phyloP scores from a whole-genome alignment of 1,284 basidiomycete genomes.

The Filobasidium uniguttulatum region DNA sequence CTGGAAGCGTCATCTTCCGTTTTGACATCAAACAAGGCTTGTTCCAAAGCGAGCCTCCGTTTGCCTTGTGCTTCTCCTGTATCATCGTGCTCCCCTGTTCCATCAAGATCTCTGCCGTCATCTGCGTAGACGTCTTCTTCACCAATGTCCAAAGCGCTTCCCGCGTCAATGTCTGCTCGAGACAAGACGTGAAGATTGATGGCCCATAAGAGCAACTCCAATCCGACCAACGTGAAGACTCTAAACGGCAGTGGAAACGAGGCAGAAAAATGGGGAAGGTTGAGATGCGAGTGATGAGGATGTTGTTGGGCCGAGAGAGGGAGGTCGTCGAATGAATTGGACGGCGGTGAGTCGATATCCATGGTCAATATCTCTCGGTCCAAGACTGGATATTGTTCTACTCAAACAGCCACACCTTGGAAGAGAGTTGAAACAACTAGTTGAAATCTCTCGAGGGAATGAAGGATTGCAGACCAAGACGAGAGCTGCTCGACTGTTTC shows the following conservation, averaged over 20 bases:
- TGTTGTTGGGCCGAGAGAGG: conserved; percentile 5
- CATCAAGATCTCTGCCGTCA: conserved; percentile 16
- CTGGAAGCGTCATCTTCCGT: too few species aligned
- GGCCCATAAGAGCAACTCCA: conserved; percentile 67
- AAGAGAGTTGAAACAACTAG: too few species aligned
- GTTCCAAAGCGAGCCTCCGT: too few species aligned
- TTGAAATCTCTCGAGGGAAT: too few species aligned
- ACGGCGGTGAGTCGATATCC: conserved; percentile 35
- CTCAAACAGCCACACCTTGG: too few species aligned
- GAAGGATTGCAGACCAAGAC: too few species aligned
- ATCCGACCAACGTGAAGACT: conserved; percentile 54
- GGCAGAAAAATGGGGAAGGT: conserved; percentile 42
- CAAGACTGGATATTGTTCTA: too few species aligned
- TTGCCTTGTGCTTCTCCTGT: too few species aligned
- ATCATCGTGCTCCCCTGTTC: neutral
- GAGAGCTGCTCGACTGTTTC: too few species aligned
- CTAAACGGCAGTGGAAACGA: conserved; percentile 69
- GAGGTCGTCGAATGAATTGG: conserved; percentile 8
- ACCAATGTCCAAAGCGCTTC: conserved; percentile 45
- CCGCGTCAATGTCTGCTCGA: conserved; percentile 57
- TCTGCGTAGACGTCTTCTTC: neutral
- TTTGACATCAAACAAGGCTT: too few species aligned
- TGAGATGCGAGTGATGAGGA: conserved; percentile 25
- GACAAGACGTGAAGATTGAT: conserved; percentile 73
- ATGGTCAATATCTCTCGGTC: too few species aligned